These are phyloP conservation scores for Cystofilobasidium capitatum DNA, from an alignment of 768 basidiomycete genomes.

Conservation along the genomic window DNA sequence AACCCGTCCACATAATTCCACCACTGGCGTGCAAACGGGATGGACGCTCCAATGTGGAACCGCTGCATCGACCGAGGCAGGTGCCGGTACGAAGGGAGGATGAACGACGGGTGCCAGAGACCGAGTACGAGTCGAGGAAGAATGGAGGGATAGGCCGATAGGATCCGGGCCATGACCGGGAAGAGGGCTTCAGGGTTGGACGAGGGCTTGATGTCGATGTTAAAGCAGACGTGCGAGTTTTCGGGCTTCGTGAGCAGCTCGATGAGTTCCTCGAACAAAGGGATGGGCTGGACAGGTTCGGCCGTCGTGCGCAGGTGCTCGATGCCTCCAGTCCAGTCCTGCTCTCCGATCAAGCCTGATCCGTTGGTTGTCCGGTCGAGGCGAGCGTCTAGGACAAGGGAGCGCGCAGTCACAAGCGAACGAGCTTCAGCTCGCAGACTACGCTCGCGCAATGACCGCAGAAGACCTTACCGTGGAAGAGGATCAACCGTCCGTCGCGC, in stretches of 20 bases:
- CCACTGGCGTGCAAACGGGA: conserved; percentile 36
- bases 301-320: conserved; percentile 39
- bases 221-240: conserved; percentile 38
- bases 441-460: no score
- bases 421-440: no score
- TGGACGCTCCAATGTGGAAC: conserved; percentile 39
- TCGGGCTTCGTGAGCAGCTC: conserved; percentile 37
- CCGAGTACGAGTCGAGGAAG: conserved; percentile 39
- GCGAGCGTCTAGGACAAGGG: conserved; percentile 31
- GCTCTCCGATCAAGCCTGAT: conserved; percentile 35
- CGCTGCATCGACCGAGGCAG: conserved; percentile 34
- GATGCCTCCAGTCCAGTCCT: conserved; percentile 37
- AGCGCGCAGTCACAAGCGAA: background rate
- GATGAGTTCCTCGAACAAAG: conserved; percentile 38
- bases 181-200: conserved; percentile 31
- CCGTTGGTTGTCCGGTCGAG: conserved; percentile 41
- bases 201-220: conserved; percentile 41
- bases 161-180: conserved; percentile 38
- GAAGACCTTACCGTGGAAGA: conserved; percentile 36
- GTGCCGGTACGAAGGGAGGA: conserved; percentile 34
- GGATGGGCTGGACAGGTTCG: conserved; percentile 40
- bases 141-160: conserved; percentile 31
- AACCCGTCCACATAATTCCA: conserved; percentile 39
- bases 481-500: conserved; percentile 30
- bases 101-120: conserved; percentile 41